A percentile compares a stretch with the other conserved stretches of the same genome.
These are phyloP conservation scores for Pseudisothecium myosuroides DNA, from an alignment of 225 moss, liverwort and hornwort species.

Conservation along the genomic window DNA sequence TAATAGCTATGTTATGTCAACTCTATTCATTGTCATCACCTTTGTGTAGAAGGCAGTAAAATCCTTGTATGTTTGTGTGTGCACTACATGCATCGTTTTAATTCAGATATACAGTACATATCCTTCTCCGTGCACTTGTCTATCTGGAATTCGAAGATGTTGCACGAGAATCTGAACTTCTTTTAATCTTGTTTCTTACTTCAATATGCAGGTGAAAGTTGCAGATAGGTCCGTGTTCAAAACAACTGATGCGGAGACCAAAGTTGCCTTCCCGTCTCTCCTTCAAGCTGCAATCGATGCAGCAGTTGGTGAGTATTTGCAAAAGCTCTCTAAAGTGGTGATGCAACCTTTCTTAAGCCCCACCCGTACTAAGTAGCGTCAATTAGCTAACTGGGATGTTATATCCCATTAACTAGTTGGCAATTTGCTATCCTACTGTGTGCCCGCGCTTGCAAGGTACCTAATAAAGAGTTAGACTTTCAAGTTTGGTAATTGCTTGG, in stretches of 20 bases:
- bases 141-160: neutral
- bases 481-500: neutral
- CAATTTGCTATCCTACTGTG: neutral
- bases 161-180: neutral
- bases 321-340: neutral
- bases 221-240: conserved; percentile 57
- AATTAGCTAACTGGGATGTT: neutral
- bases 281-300: conserved; percentile 80
- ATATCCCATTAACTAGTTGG: neutral
- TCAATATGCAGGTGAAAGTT: conserved; percentile 56
- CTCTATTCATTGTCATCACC: neutral
- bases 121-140: neutral
- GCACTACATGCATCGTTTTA: neutral
- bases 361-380: neutral
- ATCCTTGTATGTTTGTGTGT: neutral
- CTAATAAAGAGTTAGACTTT: neutral
- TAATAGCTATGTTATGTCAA: neutral
- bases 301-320: conserved; percentile 50
- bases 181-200: neutral
- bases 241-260: conserved; percentile 72
- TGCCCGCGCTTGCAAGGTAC: neutral
- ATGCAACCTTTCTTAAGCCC: neutral
- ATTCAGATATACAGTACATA: neutral
- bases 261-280: conserved; percentile 42
- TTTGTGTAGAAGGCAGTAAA: neutral